Conservation (phyloP, 257 asterid species). For the Orobanche coerulescens region DNA sequence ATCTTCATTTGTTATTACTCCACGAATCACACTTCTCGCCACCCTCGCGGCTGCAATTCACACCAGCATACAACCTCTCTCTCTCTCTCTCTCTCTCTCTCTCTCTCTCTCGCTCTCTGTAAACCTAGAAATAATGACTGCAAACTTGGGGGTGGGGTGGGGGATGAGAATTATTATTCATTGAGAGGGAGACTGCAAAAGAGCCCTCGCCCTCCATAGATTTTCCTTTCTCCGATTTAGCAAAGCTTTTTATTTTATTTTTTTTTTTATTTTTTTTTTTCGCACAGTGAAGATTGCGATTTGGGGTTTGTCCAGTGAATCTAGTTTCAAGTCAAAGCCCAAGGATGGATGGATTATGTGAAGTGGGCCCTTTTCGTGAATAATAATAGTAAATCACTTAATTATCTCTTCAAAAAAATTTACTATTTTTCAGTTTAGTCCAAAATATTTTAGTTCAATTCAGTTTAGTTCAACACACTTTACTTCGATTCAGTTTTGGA, state of each 20-base stretch:
- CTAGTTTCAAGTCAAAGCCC: no score
- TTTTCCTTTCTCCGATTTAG: not conserved
- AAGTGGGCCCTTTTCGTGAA: no score
- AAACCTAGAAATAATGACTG: not conserved
- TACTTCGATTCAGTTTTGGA: no score
- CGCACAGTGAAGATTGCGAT: no score
- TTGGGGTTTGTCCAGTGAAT: not conserved
- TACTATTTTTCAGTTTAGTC: no score
- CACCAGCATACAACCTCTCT: not conserved
- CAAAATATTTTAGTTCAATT: no score
- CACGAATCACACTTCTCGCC: not conserved
- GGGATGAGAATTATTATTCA: not conserved
- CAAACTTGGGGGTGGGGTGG: not conserved
- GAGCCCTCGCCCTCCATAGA: not conserved
- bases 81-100: not conserved
- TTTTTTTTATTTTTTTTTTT: no score
- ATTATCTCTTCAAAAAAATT: no score
- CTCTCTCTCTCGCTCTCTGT: not conserved
- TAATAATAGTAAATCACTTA: no score
- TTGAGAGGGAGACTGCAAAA: not conserved
- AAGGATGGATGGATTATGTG: no score
- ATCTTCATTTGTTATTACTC: constrained; percentile 16
- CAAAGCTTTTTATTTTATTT: no score
- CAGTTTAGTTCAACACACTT: no score
- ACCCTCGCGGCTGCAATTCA: not conserved